A percentile compares a stretch with the other conserved stretches of the same genome.
Conservation (phyloP, 805 yeast species). For the Hermanozyma aechmeae region DNA sequence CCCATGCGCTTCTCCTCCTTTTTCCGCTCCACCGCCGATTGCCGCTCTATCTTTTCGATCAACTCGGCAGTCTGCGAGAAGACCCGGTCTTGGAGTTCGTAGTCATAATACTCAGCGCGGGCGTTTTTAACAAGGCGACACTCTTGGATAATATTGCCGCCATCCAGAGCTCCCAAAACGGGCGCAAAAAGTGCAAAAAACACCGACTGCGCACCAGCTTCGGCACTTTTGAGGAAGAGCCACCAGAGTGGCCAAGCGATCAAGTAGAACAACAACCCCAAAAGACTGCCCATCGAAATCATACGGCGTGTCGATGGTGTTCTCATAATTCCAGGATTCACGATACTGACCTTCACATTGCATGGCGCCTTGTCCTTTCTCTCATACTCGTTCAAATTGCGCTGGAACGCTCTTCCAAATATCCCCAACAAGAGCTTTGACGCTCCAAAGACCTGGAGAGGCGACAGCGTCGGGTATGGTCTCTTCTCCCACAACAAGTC, state of each 20-base stretch:
- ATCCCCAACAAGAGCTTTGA: conserved; percentile 70
- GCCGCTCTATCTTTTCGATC: conserved; percentile 57
- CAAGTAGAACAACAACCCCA: conserved; percentile 51
- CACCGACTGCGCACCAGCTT: conserved; percentile 73
- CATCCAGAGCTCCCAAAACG: conserved; percentile 47
- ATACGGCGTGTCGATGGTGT: conserved; percentile 78
- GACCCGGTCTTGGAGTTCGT: conserved; percentile 48
- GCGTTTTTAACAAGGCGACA: conserved; percentile 45
- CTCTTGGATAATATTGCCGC: conserved; percentile 68
- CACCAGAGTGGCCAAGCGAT: conserved; percentile 75
- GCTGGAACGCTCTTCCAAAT: conserved; percentile 74
- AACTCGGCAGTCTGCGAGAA: conserved; percentile 52
- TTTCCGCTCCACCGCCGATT: conserved; percentile 61
- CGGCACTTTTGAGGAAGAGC: conserved; percentile 66
- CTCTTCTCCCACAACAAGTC: conserved; percentile 51
- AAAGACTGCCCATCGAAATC: conserved; percentile 63
- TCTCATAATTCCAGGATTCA: conserved; percentile 90
- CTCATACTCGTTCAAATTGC: conserved; percentile 45
- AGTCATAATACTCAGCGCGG: conserved; percentile 60
- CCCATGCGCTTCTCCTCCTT: conserved; percentile 14
- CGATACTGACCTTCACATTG: conserved; percentile 62
- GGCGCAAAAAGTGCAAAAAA: conserved; percentile 67
- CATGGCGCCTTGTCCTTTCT: conserved; percentile 65
- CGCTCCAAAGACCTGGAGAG: conserved; percentile 75
- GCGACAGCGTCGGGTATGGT: conserved; percentile 49